Base-by-base conservation (phyloP, 2,329 filamentous ascomycete genomes). In the Phialocephala sp. region DNA sequence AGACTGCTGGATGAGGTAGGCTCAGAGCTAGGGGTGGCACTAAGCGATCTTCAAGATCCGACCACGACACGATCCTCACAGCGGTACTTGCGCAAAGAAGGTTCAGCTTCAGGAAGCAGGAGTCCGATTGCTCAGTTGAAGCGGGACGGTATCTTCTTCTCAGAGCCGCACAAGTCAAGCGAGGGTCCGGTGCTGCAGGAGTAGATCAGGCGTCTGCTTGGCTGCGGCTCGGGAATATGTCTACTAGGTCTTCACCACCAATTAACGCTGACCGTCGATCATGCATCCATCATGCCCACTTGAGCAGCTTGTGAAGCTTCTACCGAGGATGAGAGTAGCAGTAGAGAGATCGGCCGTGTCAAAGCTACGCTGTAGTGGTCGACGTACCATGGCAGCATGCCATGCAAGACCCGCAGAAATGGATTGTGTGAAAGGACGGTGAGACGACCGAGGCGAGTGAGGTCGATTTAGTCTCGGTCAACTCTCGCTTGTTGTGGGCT, bases 161-260 rank as follows among this genome's bases (percentile, higher is more conserved):
- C 32, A 57, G 55, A 57, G 55, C 55, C 55, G 55, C 55, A 57
- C n/a, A n/a, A 24, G 11, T 11, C 24, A 50, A 24, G 45, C 45
- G 45, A 50, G 24, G 11, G 35, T 57, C 32, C 54, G 27, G 12
- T 37, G 27, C 35, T 24, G 32, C 55, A 57, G 9, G 18, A 57
- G 32, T 32, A 41, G 50, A 54, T 32, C 22, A 35, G 6, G 27
- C 27, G 12, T 18, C 5, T 8, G n/a, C 8, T 27, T n/a, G 18
- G 24, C 24, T 41, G 36, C 55, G 36, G 55, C 55, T 57, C 55
- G 36, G 55, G 55, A 57, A 57, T 57, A 36, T 57, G 27, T 54
- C 24, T 22, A 54, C 32, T 4, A 57, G 14, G 32, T 22, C 18
- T 57, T 37, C 36, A 57, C 55, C 35, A 24, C 20, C 20, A n/a